These are phyloP conservation scores for Sarocladium kiliense DNA, from an alignment of 2,329 filamentous ascomycete species.

Conservation along the genomic window DNA sequence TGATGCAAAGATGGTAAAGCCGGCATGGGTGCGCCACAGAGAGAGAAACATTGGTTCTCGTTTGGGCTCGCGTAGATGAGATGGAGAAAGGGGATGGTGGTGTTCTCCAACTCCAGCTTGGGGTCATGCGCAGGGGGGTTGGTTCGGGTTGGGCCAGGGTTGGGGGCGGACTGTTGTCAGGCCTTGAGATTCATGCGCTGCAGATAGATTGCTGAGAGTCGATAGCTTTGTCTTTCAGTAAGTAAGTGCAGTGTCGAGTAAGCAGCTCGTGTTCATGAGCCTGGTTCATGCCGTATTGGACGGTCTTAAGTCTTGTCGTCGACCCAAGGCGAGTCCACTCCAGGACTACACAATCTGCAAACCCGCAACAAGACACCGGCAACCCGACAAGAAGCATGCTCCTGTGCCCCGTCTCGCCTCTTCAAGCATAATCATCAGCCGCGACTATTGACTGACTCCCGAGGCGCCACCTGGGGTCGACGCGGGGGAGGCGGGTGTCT, in stretches of 20 bases:
- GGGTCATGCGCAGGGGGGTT: background rate
- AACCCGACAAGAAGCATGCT: background rate
- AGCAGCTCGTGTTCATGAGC: too few species aligned
- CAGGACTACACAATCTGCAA: too few species aligned
- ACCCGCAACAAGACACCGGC: background rate
- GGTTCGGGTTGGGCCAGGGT: background rate
- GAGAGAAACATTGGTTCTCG: background rate
- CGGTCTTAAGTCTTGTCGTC: too few species aligned
- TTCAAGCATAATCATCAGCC: slow-evolving; percentile 5
- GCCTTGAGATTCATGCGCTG: slow-evolving; percentile 4
- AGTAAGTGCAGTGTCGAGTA: too few species aligned
- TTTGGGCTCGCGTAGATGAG: background rate
- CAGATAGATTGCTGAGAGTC: slow-evolving; percentile 4
- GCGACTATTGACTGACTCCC: slow-evolving; percentile 2
- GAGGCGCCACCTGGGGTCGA: background rate
- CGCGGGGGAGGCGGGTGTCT: background rate
- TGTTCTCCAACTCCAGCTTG: slow-evolving; percentile 3
- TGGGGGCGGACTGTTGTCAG: background rate
- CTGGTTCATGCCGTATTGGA: background rate
- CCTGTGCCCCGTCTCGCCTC: background rate
- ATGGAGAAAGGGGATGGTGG: background rate
- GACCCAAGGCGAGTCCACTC: too few species aligned
- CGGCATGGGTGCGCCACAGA: background rate
- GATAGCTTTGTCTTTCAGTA: background rate
- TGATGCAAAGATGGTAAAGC: background rate